Evolutionary conservation across 306 rosid genomes (phyloP), one percentile per base, ranked within the genome.

Genomic region (Cucumis hystrix): DNA sequence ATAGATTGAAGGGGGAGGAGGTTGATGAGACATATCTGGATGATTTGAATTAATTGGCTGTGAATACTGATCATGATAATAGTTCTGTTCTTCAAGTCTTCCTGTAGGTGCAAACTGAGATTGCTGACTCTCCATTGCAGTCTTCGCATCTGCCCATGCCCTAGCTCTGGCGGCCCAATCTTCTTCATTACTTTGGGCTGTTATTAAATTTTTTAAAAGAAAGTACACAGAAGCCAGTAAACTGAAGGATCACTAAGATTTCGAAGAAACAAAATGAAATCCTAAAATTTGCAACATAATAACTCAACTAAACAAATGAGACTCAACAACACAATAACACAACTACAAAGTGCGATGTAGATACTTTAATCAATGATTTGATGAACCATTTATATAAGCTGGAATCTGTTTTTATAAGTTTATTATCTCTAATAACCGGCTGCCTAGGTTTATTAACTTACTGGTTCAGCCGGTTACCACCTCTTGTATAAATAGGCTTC

Each of bases 101-200:
- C 87, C 90, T 25, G 82, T 79, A 63, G 88, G 89, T 69, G 91
- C 67, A 84, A 80, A 87, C 56, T 90, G 97, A 59, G 89, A 67
- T 52, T 89, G 92, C 81, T 91, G 99, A 78, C 77, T 88, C 76
- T 96, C 99, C 88, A 81, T 80, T 61, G 93, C 87, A 0, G 84
- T 78, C 80, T 88, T 92, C 12, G 98, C 90, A 84, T 93, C 95
- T 70, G 98, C 98, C 99, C 99, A 96, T 1, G 99, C 99, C 86
- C 93, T 88, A 51, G 99, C 99, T 82, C 75, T 91, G 56, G 99
- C 96, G 33, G 93, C 99, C 98, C 98, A 92, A 86, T 96, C 99
- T 83, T 90, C 97, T 81, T 92, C 97, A 76, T 86, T 88, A 72
- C 77, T 87, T 64, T 84, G 81, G 25, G 79, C 88, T 84, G 76